Conservation (phyloP, 345 rosid genomes). For the Sisymbrium altissimum region DNA sequence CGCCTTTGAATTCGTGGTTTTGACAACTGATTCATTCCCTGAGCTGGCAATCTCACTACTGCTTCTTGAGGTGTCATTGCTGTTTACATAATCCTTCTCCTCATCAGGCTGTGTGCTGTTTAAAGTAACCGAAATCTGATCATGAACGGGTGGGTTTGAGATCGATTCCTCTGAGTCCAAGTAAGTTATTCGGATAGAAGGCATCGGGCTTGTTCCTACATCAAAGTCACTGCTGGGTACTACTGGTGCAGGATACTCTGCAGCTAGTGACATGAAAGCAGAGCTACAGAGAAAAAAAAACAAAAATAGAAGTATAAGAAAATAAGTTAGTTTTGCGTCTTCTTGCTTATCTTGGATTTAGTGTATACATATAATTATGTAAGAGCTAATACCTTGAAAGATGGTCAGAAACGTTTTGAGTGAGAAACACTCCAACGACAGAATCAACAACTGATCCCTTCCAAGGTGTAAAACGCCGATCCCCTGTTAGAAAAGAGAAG, state of each 20-base stretch:
- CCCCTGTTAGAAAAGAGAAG: constrained; percentile 50
- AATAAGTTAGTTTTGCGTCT: constrained; percentile 15
- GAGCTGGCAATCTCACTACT: constrained; percentile 39
- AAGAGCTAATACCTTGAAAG: constrained; percentile 69
- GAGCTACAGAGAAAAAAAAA: constrained; percentile 49
- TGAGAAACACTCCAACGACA: constrained; percentile 93
- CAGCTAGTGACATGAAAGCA: constrained; percentile 88
- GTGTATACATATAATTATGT: neutral
- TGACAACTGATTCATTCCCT: constrained; percentile 33
- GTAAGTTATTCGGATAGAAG: constrained; percentile 41
- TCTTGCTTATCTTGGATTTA: neutral
- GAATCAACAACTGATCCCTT: constrained; percentile 98
- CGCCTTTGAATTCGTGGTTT: constrained; percentile 26
- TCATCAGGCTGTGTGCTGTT: constrained; percentile 37
- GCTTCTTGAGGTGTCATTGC: constrained; percentile 44
- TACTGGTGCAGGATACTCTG: constrained; percentile 54
- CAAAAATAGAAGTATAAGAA: neutral
- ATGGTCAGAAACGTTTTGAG: constrained; percentile 96
- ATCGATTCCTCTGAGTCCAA: constrained; percentile 51
- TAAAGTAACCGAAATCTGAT: constrained; percentile 45
- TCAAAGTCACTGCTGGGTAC: constrained; percentile 31
- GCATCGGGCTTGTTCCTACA: constrained; percentile 38
- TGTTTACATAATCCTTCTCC: constrained; percentile 49
- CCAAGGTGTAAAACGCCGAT: constrained; percentile 92
- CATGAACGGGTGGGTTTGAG: constrained; percentile 38